These are phyloP conservation scores for Piper betle DNA, from an alignment of 164 flowering plant species.

Conservation along the genomic window DNA sequence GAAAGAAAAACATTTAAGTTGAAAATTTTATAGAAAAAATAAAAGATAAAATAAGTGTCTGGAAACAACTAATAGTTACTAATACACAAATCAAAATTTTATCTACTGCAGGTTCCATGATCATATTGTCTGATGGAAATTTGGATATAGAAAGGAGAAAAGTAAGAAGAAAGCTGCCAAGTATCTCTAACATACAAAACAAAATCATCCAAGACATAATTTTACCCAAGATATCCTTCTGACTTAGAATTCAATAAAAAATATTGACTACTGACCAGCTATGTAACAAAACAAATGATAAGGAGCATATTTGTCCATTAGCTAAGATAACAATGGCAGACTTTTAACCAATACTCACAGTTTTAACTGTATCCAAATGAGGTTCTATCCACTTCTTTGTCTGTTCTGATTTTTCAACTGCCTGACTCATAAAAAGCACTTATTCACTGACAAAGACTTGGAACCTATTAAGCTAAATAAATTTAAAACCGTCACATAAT, in stretches of 20 bases:
- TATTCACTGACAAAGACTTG: background rate
- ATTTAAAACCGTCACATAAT: no score
- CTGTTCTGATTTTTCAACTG: constrained; percentile 46
- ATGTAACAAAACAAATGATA: background rate
- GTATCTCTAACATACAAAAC: no score
- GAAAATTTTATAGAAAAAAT: background rate
- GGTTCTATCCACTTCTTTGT: constrained; percentile 78
- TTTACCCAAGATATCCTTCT: no score
- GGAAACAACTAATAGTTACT: no score
- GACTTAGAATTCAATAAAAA: no score
- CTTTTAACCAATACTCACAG: constrained; percentile 34
- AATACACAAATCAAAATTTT: no score
- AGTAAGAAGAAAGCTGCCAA: no score
- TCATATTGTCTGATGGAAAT: no score
- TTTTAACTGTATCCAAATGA: constrained; percentile 53
- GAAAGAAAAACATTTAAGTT: background rate
- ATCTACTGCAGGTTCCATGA: no score
- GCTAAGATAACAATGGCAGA: background rate
- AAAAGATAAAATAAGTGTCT: no score
- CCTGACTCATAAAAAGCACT: constrained; percentile 24
- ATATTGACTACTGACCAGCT: background rate
- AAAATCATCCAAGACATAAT: no score
- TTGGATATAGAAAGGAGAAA: no score
- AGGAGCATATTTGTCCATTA: background rate
- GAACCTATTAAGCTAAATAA: background rate